Conservation (phyloP, 306 rosid species). For the Astragalus glycyphyllos region DNA sequence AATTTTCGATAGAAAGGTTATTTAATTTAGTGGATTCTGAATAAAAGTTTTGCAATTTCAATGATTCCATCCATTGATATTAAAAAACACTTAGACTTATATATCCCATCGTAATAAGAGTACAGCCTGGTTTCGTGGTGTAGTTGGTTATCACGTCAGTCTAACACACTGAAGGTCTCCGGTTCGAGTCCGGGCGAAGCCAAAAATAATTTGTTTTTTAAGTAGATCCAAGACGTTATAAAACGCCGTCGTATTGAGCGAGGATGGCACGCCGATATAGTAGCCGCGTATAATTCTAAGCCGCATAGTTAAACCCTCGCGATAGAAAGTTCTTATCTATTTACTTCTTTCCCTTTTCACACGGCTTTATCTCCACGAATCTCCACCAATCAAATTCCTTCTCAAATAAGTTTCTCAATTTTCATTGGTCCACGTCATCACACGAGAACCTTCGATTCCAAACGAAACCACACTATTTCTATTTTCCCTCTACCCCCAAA, state of each 20-base stretch:
- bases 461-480: neutral
- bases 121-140: constrained; percentile 38
- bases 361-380: constrained; percentile 45
- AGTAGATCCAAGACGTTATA: accelerated
- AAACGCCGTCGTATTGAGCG: constrained; percentile 21
- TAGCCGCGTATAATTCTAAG: neutral
- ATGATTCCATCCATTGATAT: too few relatives aligned
- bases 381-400: constrained; percentile 52
- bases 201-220: neutral
- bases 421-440: constrained; percentile 79
- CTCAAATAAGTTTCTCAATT: constrained; percentile 38
- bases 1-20: too few relatives aligned
- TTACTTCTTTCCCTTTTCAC: neutral
- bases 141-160: constrained; percentile 50
- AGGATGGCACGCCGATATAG: constrained; percentile 3
- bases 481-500: neutral
- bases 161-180: constrained; percentile 86
- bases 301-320: neutral
- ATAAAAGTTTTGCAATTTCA: too few relatives aligned
- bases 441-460: constrained; percentile 18
- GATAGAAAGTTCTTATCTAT: neutral
- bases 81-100: too few relatives aligned
- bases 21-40: too few relatives aligned
- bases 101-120: too few relatives aligned
- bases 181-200: constrained; percentile 76